Evolutionary conservation across 257 asterid species (phyloP).

Genomic region (Paulownia fortunei): DNA sequence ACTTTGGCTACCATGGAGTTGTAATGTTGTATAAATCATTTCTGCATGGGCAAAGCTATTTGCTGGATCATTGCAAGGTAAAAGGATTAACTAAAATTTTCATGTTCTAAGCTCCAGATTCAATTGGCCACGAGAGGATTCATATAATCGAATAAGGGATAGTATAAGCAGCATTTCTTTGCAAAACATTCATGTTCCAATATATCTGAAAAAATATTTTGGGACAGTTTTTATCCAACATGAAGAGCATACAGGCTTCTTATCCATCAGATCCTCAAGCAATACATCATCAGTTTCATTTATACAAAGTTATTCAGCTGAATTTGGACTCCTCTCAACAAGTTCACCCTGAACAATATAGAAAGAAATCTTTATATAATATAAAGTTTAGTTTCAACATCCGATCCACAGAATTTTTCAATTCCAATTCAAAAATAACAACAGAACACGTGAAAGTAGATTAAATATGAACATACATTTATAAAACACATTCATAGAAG

Average conservation of each 20-base stretch:
- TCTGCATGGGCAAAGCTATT: too few relatives aligned
- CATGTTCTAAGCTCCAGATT: neutral
- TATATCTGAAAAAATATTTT: neutral
- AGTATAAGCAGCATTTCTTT: constrained; percentile 10
- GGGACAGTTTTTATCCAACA: constrained; percentile 25
- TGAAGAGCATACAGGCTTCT: neutral
- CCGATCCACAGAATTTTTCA: neutral
- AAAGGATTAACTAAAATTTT: neutral
- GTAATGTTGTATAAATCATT: too few relatives aligned
- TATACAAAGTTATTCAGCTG: neutral
- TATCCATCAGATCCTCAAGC: neutral
- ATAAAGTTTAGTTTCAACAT: neutral
- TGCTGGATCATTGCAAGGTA: neutral
- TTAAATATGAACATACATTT: constrained; percentile 30
- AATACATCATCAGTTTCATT: neutral
- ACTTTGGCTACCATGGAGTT: too few relatives aligned
- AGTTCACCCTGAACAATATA: neutral
- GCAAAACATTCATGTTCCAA: constrained; percentile 18
- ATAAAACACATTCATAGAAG: constrained; percentile 4
- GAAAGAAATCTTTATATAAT: neutral
- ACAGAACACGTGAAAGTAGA: constrained; percentile 19
- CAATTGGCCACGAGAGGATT: neutral
- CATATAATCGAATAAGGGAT: neutral
- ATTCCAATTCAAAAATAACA: constrained; percentile 29
- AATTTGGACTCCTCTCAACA: neutral